Percentiles rank a stretch among this genome's conserved stretches.
Conservation (phyloP, 257 asterid species). For the Solanum okadae region DNA sequence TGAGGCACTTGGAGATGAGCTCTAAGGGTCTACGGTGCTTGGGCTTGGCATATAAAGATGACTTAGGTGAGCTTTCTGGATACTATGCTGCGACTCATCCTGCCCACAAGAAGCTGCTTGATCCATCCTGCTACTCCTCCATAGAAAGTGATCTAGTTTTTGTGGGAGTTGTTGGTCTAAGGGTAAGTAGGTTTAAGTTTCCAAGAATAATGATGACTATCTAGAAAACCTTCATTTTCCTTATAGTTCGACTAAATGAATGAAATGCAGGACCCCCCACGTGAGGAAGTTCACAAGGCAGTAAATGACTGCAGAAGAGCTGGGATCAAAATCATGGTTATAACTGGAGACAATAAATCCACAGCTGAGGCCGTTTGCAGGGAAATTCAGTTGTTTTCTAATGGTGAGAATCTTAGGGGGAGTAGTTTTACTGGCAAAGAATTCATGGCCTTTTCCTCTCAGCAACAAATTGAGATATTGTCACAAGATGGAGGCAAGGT, state of each 20-base stretch:
- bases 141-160: slow-evolving; percentile 67
- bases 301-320: slow-evolving; percentile 74
- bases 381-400: slow-evolving; percentile 58
- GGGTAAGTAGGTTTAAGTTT: slow-evolving; percentile 37
- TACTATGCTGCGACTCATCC: slow-evolving; percentile 53
- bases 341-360: slow-evolving; percentile 90
- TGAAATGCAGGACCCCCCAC: slow-evolving; percentile 80
- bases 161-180: slow-evolving; percentile 80
- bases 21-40: slow-evolving; percentile 77
- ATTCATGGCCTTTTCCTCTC: slow-evolving; percentile 58
- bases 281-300: slow-evolving; percentile 71
- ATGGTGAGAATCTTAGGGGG: slow-evolving; percentile 42
- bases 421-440: slow-evolving; percentile 78
- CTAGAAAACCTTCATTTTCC: neutral
- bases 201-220: neutral
- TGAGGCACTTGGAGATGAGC: slow-evolving; percentile 61
- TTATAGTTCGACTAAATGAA: neutral
- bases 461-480: slow-evolving; percentile 49
- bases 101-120: slow-evolving; percentile 63
- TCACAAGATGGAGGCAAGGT: slow-evolving; percentile 69
- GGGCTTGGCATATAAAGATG: slow-evolving; percentile 78
- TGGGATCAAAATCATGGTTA: slow-evolving; percentile 82
- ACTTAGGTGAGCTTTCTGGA: slow-evolving; percentile 64
- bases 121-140: slow-evolving; percentile 55
- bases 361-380: slow-evolving; percentile 91